Conservation (phyloP, 306 rosid species). For the Dalbergia cochinchinensis region DNA sequence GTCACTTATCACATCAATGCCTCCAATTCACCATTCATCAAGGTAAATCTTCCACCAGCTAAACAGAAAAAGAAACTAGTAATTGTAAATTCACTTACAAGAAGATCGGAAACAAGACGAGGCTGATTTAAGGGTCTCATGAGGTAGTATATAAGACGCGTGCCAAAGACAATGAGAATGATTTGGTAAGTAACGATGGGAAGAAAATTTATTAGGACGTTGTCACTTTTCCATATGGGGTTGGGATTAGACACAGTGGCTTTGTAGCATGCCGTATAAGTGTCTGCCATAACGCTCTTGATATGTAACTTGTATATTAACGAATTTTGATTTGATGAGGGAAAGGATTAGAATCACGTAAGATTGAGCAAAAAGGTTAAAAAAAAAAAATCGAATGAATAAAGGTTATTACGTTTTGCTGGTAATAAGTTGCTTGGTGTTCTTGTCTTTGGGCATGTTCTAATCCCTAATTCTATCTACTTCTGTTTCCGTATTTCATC, state of each 20-base stretch:
- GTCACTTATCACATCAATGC: too few relatives aligned
- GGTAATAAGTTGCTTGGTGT: background rate
- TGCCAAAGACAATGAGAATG: background rate
- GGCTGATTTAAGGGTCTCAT: slow-evolving; percentile 49
- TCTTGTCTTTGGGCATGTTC: background rate
- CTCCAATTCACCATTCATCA: too few relatives aligned
- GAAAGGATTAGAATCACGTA: background rate
- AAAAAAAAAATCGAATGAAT: background rate
- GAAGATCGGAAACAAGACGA: slow-evolving; percentile 45
- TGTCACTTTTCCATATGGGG: slow-evolving; percentile 7
- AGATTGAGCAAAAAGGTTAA: background rate
- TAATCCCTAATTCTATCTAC: slow-evolving; percentile 15
- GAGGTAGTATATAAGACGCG: slow-evolving; percentile 14
- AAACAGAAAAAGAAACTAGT: background rate
- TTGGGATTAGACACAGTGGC: slow-evolving; percentile 22
- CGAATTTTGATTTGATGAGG: background rate
- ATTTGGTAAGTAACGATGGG: background rate
- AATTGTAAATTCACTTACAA: slow-evolving; percentile 40
- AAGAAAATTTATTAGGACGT: background rate
- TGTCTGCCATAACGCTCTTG: background rate
- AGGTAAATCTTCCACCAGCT: too few relatives aligned
- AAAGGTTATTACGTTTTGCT: background rate
- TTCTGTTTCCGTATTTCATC: background rate
- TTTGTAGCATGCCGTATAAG: background rate
- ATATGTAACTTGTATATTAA: background rate